Percentiles rank a stretch among this genome's conserved stretches.
These are phyloP conservation scores for Ceratonia siliqua DNA, from an alignment of 306 rosid genomes.

Conservation along the genomic window DNA sequence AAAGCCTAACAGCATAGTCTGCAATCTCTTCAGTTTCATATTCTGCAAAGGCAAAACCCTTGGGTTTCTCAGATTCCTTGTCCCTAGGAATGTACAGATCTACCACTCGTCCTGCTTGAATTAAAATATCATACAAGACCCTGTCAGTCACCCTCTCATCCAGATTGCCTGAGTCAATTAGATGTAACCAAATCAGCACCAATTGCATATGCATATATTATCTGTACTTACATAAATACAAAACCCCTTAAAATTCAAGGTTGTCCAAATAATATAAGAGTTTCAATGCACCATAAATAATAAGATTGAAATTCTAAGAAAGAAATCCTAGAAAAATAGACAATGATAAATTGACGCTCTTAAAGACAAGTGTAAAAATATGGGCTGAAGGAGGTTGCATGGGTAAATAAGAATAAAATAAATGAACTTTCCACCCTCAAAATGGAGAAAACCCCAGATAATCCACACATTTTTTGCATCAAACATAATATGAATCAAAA, in stretches of 20 bases:
- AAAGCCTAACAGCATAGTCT: constrained; percentile 85
- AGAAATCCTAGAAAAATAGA: too few species aligned
- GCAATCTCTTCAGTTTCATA: constrained; percentile 86
- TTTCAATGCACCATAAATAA: background rate
- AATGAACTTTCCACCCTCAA: too few species aligned
- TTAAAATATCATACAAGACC: constrained; percentile 79
- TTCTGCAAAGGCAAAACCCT: constrained; percentile 87
- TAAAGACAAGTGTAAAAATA: too few species aligned
- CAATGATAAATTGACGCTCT: too few species aligned
- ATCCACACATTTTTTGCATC: too few species aligned
- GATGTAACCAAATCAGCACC: constrained; percentile 19
- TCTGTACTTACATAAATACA: background rate
- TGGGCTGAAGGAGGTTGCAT: too few species aligned
- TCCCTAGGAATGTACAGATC: constrained; percentile 85
- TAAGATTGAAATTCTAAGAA: too few species aligned
- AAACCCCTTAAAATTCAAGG: constrained; percentile 4
- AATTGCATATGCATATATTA: background rate
- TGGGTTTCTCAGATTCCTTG: constrained; percentile 74
- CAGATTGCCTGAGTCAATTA: constrained; percentile 65
- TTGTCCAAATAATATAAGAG: background rate
- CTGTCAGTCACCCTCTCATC: constrained; percentile 91
- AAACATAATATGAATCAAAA: too few species aligned
- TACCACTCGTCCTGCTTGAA: constrained; percentile 86
- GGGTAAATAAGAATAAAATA: too few species aligned
- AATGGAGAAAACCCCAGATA: too few species aligned